A percentile compares a stretch with the other conserved stretches of the same genome.
These are phyloP conservation scores for Eucalyptus sp. DNA, from an alignment of 345 rosid species.

Conservation along the genomic window DNA sequence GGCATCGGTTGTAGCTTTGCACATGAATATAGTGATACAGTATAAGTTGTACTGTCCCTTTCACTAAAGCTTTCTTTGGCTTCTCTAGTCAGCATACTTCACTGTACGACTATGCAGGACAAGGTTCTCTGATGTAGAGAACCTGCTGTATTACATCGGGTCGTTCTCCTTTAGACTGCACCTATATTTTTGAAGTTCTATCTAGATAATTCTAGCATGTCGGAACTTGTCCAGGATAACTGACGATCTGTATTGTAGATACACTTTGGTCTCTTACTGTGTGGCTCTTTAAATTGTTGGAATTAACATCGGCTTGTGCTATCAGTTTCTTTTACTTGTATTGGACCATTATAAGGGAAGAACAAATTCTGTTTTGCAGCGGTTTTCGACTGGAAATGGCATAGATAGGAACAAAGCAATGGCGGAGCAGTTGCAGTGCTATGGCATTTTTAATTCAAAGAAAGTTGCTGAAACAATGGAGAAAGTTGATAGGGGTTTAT, in stretches of 20 bases:
- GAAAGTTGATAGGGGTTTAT: constrained; percentile 61
- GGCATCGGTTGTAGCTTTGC: too few relatives aligned
- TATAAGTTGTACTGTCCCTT: too few relatives aligned
- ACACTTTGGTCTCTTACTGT: not conserved
- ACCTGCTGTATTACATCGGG: too few relatives aligned
- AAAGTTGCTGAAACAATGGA: constrained; percentile 82
- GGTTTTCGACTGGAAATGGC: constrained; percentile 32
- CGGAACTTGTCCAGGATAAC: not conserved
- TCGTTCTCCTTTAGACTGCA: too few relatives aligned
- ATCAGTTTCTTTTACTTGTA: not conserved
- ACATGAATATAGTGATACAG: too few relatives aligned
- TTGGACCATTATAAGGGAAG: not conserved
- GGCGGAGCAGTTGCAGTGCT: constrained; percentile 57
- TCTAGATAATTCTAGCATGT: not conserved
- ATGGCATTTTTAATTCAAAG: constrained; percentile 48
- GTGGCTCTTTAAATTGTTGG: not conserved
- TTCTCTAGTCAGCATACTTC: too few relatives aligned
- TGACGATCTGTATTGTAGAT: not conserved
- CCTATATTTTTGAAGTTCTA: too few relatives aligned
- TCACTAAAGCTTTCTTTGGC: too few relatives aligned
- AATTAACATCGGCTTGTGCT: not conserved
- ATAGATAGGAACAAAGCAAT: constrained; percentile 41
- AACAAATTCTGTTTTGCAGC: constrained; percentile 10
- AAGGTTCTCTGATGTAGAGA: too few relatives aligned
- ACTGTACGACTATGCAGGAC: too few relatives aligned